Percentiles rank a stretch among this genome's conserved stretches.
Conservation (phyloP, 106 monocot species). For the Phalaenopsis equestris region DNA sequence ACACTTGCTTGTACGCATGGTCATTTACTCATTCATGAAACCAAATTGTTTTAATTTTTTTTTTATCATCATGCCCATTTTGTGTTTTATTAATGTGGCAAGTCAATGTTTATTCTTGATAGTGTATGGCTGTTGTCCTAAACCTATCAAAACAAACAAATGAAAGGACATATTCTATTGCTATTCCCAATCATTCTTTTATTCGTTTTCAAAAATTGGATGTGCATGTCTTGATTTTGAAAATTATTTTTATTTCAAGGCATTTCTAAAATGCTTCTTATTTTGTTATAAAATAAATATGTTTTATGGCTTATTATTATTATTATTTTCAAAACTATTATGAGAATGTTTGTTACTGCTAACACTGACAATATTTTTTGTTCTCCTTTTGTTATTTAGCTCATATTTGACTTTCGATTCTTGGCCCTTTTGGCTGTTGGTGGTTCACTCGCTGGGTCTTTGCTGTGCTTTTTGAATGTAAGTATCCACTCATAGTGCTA, state of each 20-base stretch:
- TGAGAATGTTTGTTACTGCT: not conserved
- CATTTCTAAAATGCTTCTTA: not conserved
- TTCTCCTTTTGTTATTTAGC: conserved; percentile 22
- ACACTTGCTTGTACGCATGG: no score
- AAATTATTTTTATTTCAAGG: not conserved
- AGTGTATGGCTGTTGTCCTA: no score
- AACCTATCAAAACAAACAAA: no score
- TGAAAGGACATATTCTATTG: no score
- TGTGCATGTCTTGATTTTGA: not conserved
- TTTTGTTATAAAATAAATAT: not conserved
- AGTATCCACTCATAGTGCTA: conserved; percentile 4
- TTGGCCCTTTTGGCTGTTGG: conserved; percentile 89
- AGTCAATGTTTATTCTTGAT: no score
- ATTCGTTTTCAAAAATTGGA: not conserved
- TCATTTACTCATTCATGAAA: no score
- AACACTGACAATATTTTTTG: not conserved
- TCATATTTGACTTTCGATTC: conserved; percentile 97
- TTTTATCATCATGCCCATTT: no score
- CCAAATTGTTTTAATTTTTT: no score
- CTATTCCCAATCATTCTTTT: not conserved
- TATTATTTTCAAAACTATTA: not conserved
- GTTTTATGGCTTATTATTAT: not conserved
- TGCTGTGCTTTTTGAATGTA: conserved; percentile 95
- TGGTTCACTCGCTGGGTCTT: conserved; percentile 89
- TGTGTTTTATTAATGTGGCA: no score